Evolutionary conservation across 495 filamentous ascomycete species (phyloP).

Genomic region (Lophiostoma macrostomum): DNA sequence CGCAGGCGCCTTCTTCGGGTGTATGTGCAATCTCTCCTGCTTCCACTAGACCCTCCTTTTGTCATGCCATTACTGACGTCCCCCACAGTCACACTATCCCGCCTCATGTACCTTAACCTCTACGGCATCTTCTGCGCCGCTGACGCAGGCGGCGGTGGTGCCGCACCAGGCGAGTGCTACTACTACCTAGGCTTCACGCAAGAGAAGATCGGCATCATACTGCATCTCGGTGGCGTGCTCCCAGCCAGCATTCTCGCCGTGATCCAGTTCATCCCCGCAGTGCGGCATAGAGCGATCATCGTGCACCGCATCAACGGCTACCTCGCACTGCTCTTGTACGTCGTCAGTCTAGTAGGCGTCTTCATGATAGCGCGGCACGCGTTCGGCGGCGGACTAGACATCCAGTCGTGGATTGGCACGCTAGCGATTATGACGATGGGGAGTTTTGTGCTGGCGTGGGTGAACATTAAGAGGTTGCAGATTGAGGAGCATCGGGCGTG

Average conservation of each 20-base stretch:
- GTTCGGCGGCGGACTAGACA: slow-evolving; percentile 48
- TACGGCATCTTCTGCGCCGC: slow-evolving; percentile 15
- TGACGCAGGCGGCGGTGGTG: slow-evolving; percentile 20
- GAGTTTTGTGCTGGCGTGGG: slow-evolving; percentile 42
- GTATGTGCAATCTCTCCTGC: too few relatives aligned
- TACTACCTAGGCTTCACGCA: slow-evolving; percentile 41
- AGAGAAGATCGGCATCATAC: slow-evolving; percentile 46
- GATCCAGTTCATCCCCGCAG: slow-evolving; percentile 51
- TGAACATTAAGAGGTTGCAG: slow-evolving; percentile 52
- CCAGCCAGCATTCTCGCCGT: slow-evolving; percentile 48
- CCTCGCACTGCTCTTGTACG: slow-evolving; percentile 42
- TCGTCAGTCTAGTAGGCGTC: slow-evolving; percentile 42
- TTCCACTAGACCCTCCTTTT: not conserved
- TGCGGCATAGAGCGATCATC: slow-evolving; percentile 47
- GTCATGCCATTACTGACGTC: not conserved
- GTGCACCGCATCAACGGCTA: slow-evolving; percentile 57
- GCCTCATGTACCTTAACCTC: slow-evolving; percentile 41
- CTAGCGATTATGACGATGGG: slow-evolving; percentile 42
- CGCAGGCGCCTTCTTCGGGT: slow-evolving; percentile 34
- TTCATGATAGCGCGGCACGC: slow-evolving; percentile 46
- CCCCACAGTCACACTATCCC: slow-evolving; percentile 26
- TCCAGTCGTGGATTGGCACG: slow-evolving; percentile 40
- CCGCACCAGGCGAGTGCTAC: slow-evolving; percentile 51
- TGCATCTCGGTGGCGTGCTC: slow-evolving; percentile 48
- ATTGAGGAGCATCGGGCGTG: slow-evolving; percentile 57